These are phyloP conservation scores for Amanita brunnescens DNA, from an alignment of 768 basidiomycete species.

Conservation along the genomic window DNA sequence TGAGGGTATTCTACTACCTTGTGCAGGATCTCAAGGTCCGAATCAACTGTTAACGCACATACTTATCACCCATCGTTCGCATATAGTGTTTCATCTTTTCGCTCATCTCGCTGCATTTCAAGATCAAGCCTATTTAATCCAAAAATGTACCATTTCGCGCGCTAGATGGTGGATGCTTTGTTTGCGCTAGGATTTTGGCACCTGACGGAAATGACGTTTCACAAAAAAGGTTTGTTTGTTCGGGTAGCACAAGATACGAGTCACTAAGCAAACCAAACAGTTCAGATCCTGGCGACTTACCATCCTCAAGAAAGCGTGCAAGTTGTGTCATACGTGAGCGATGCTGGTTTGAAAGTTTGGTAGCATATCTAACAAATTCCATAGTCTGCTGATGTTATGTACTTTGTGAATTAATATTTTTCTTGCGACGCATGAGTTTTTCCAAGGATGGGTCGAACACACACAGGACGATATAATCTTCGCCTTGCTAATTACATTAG, in stretches of 20 bases:
- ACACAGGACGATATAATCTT: no score
- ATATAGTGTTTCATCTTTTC: conserved; percentile 93
- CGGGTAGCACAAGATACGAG: no score
- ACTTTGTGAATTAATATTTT: no score
- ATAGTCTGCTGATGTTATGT: no score
- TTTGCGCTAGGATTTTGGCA: conserved; percentile 11
- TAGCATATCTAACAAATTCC: no score
- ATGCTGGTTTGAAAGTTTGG: no score
- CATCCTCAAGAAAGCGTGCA: conserved; percentile 35
- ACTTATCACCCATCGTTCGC: background rate
- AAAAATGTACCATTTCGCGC: conserved; percentile 1
- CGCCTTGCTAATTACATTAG: no score
- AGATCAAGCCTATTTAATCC: conserved; percentile 93
- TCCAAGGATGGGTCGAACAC: no score
- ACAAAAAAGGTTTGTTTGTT: conserved; percentile 7
- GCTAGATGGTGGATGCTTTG: conserved; percentile 10
- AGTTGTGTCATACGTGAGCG: conserved; percentile 25
- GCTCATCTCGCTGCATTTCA: conserved; percentile 97
- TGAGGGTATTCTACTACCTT: conserved; percentile 97
- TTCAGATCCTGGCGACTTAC: conserved; percentile 9
- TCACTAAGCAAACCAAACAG: no score
- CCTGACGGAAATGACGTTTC: background rate
- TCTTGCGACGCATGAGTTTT: no score
- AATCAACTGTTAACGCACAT: background rate
- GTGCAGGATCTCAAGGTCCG: conserved; percentile 93